These are phyloP conservation scores for Pueraria montana DNA, from an alignment of 306 rosid genomes.

Conservation along the genomic window DNA sequence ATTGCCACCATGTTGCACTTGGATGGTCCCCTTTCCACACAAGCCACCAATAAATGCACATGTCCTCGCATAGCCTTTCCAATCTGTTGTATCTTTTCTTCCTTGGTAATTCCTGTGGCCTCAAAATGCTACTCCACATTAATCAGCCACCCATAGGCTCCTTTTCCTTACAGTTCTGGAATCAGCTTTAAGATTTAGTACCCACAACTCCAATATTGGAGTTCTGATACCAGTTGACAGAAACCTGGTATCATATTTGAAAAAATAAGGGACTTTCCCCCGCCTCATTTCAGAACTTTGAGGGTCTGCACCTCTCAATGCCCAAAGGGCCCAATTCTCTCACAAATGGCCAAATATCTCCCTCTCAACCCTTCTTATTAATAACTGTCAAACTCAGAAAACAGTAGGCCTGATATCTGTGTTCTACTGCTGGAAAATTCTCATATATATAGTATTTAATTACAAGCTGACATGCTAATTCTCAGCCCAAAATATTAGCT, in stretches of 20 bases:
- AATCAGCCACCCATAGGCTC: background rate
- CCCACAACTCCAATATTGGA: background rate
- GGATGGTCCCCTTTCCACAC: background rate
- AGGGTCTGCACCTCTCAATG: background rate
- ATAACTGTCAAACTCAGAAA: background rate
- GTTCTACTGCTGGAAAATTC: no score
- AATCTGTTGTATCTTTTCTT: background rate
- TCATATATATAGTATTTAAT: background rate
- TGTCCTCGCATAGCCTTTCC: background rate
- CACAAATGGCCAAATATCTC: background rate
- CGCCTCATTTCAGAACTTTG: background rate
- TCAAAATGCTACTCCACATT: background rate
- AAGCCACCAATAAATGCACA: background rate
- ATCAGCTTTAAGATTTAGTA: background rate
- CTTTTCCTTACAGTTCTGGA: background rate
- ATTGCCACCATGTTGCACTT: background rate
- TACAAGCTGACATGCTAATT: no score
- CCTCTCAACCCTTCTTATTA: background rate
- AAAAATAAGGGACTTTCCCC: background rate
- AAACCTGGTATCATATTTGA: background rate
- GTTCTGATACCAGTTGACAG: background rate
- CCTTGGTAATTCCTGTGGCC: background rate
- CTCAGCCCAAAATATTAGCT: no score
- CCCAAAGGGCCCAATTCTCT: background rate
- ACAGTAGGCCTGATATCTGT: background rate